Evolutionary conservation across 148 eudicot genomes (phyloP), one percentile per base, ranked within the genome.

Genomic region (Drosera capensis): DNA sequence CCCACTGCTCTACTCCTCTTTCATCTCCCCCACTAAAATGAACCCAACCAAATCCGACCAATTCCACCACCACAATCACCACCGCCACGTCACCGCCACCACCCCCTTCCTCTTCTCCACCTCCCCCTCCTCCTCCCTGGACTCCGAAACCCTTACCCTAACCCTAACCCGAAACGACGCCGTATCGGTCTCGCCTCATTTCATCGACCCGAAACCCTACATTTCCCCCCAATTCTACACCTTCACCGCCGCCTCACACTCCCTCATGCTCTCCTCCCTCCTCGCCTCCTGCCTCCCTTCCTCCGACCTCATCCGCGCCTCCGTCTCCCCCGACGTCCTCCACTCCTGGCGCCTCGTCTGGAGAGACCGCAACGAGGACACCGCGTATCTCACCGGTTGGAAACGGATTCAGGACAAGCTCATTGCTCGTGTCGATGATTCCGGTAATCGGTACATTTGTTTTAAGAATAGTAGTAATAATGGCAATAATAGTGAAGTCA

Each of bases 281-380:
- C 49, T 73, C 1, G 64, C 60, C 5, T 54, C 61, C 9, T 79
- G 97, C 0, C 43, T 65, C 2, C 92, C 97, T 2, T 47, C 71
- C 0, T 67, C 94, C n/a, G 67, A 30, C 7, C 87, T 83, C 75
- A 88, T 88, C 71, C 67, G 79, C 1, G 49, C 60, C 1, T 94
- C 69, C 2, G 84, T 86, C 0, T 69, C 87, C 7, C 38, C 57
- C 1, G 43, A 72, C 0, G 95, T 90, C 19, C 75, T 90, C 5
- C 45, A 67, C 3, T 78, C 82, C 25, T 90, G 97, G 97, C 64
- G 93, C 8, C 61, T 76, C 8, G 97, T 90, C 1, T 90, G 97
- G 97, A 84, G 78, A 63, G 97, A 90, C 57, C 77, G 97, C 8
- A 90, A 84, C 51, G 86, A 83, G 60, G 97, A 84, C 21, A 90